Evolutionary conservation across 306 rosid species (phyloP).

Genomic region (Quercus parvula): DNA sequence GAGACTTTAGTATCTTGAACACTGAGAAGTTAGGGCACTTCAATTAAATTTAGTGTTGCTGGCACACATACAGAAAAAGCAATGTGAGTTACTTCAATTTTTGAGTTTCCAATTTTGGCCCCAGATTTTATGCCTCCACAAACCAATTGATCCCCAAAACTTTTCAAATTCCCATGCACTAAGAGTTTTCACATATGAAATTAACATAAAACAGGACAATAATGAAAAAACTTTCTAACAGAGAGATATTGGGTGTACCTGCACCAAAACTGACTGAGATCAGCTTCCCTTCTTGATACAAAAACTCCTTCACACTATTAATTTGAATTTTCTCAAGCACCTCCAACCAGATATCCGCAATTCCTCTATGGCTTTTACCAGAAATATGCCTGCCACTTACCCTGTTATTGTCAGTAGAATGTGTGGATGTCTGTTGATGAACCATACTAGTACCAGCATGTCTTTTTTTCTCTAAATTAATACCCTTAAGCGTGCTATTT

Average conservation of each 20-base stretch:
- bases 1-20: background rate
- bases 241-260: conserved; percentile 39
- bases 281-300: conserved; percentile 81
- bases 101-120: background rate
- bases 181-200: background rate
- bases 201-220: background rate
- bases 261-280: conserved; percentile 81
- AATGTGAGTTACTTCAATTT: background rate
- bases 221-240: background rate
- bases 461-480: conserved; percentile 50
- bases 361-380: conserved; percentile 46
- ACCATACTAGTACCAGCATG: conserved; percentile 38
- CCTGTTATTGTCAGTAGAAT: conserved; percentile 34
- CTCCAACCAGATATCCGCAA: conserved; percentile 89
- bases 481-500: conserved; percentile 37
- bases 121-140: background rate
- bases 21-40: background rate
- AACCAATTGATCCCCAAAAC: conserved; percentile 1
- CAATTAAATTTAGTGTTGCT: background rate
- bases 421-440: conserved; percentile 45
- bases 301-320: conserved; percentile 66
- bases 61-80: no score
- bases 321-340: conserved; percentile 73
- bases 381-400: conserved; percentile 42
- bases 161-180: background rate